These are phyloP conservation scores for Abelmoschus esculentus DNA, from an alignment of 345 rosid species.

Conservation along the genomic window DNA sequence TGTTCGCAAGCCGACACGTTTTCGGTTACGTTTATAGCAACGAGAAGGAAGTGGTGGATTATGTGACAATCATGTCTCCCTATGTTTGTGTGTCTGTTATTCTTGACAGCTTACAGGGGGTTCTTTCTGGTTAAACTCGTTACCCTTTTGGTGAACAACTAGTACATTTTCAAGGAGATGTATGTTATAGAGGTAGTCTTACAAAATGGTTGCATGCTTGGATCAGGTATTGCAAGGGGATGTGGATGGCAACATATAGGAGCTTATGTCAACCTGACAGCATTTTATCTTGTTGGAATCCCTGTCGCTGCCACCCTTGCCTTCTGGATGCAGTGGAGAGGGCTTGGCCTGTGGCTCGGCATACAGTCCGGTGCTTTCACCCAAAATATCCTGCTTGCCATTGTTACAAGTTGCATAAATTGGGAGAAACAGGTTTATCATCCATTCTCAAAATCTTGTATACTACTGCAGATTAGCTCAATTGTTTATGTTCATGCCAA, in stretches of 20 bases:
- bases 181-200: background rate
- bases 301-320: conserved; percentile 24
- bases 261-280: conserved; percentile 30
- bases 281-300: conserved; percentile 30
- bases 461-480: background rate
- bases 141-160: background rate
- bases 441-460: background rate
- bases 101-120: conserved; percentile 31
- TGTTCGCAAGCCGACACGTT: background rate
- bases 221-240: conserved; percentile 36
- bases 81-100: conserved; percentile 36
- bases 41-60: conserved; percentile 37
- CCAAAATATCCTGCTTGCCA: conserved; percentile 19
- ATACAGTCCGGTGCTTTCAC: conserved; percentile 21
- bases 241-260: conserved; percentile 40
- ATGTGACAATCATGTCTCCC: conserved; percentile 34
- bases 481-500: background rate
- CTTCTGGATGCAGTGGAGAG: conserved; percentile 18
- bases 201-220: background rate
- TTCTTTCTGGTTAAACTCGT: conserved; percentile 18
- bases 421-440: conserved; percentile 16
- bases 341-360: conserved; percentile 17
- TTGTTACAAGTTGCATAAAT: conserved; percentile 22
- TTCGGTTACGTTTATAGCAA: conserved; percentile 41
- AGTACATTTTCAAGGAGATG: background rate